Percentiles rank a stretch among this genome's conserved stretches.
phyloP scores from a whole-genome alignment of 441 rosid species.

The Adansonia rubrostipa region DNA sequence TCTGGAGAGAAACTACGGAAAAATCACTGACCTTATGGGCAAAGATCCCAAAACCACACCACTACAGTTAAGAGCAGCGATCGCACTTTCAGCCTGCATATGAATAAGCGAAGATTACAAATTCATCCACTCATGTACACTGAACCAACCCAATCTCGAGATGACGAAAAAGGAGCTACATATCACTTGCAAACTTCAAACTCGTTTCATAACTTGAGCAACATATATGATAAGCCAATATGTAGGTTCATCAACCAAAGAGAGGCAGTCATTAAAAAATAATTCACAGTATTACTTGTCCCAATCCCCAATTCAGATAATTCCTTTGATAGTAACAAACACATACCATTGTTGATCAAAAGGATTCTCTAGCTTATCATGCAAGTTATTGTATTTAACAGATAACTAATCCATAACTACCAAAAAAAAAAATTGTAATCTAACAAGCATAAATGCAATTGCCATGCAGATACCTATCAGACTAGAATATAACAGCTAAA shows the following conservation, averaged over 20 bases:
- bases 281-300: background rate
- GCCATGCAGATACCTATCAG: background rate
- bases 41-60: slow-evolving; percentile 80
- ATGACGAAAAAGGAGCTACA: background rate
- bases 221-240: background rate
- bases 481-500: background rate
- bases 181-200: slow-evolving; percentile 15
- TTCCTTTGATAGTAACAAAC: background rate
- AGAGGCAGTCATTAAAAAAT: slow-evolving; percentile 3
- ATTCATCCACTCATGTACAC: background rate
- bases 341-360: background rate
- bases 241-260: background rate
- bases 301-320: background rate
- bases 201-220: background rate
- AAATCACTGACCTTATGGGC: slow-evolving; percentile 68
- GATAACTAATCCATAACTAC: background rate
- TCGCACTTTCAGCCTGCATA: slow-evolving; percentile 87
- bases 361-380: background rate
- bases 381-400: too few relatives aligned
- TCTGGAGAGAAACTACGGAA: background rate
- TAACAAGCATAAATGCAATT: background rate
- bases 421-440: too few relatives aligned
- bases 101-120: slow-evolving; percentile 6
- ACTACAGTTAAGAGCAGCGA: slow-evolving; percentile 83
- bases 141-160: slow-evolving; percentile 2